These are phyloP conservation scores for Erysimum pusillum DNA, from an alignment of 441 rosid species.

Conservation along the genomic window DNA sequence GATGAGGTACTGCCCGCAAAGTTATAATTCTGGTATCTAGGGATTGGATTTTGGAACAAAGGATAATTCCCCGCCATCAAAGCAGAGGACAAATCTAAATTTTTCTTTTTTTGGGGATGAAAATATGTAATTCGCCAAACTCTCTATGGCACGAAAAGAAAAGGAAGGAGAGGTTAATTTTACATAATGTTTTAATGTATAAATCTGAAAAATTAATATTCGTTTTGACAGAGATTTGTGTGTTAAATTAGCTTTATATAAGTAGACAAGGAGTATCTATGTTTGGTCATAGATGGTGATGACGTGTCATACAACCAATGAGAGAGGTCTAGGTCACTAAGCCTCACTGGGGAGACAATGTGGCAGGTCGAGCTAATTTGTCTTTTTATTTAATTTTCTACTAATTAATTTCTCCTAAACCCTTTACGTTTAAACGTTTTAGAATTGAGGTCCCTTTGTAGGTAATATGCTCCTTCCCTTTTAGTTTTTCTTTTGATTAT, in stretches of 20 bases:
- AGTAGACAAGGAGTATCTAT: conserved; percentile 35
- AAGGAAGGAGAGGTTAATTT: not conserved
- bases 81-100: not conserved
- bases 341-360: conserved; percentile 41
- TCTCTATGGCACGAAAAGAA: conserved; percentile 3
- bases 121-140: conserved; percentile 10
- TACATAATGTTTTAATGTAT: conserved; percentile 27
- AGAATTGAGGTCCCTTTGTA: not conserved
- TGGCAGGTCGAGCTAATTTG: conserved; percentile 45
- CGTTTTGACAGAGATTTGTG: conserved; percentile 22
- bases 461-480: no score
- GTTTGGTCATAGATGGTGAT: conserved; percentile 38
- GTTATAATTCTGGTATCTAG: conserved; percentile 49
- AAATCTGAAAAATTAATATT: conserved; percentile 17
- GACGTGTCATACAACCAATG: conserved; percentile 42
- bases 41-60: conserved; percentile 48
- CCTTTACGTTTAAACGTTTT: not conserved
- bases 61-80: conserved; percentile 39
- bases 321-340: conserved; percentile 37
- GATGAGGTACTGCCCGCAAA: conserved; percentile 43
- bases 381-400: not conserved
- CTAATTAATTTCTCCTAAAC: not conserved
- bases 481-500: no score
- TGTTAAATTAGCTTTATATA: conserved; percentile 34
- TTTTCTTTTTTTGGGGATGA: not conserved